A percentile compares a stretch with the other conserved stretches of the same genome.
phyloP scores from a whole-genome alignment of 1,284 basidiomycete species.

The Ustilago bromivora region DNA sequence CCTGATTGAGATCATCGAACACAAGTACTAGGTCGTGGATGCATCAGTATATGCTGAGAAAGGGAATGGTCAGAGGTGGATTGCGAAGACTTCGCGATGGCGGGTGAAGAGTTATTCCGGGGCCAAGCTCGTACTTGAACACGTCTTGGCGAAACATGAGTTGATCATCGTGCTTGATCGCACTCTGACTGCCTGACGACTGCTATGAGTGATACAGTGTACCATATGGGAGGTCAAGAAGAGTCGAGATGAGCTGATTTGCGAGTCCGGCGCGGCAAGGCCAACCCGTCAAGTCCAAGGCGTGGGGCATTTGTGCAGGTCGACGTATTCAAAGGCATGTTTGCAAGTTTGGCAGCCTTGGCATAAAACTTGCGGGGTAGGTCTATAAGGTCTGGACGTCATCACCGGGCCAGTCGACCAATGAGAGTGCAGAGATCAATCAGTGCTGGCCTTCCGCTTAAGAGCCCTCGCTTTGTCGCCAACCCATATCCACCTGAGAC shows the following conservation, averaged over 20 bases:
- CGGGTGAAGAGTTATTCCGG: conserved; percentile 15
- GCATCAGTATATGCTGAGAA: neutral
- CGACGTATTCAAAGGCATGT: neutral
- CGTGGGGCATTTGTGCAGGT: neutral
- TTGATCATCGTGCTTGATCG: neutral
- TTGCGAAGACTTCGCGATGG: conserved; percentile 1
- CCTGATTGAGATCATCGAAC: neutral
- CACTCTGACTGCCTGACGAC: neutral
- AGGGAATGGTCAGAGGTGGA: neutral
- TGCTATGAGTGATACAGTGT: neutral
- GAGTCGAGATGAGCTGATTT: conserved; percentile 11
- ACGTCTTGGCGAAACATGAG: conserved; percentile 7
- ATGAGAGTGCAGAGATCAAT: neutral
- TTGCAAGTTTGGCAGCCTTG: neutral
- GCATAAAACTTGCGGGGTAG: conserved; percentile 5
- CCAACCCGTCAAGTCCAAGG: neutral
- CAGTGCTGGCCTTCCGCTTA: neutral
- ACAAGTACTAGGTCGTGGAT: neutral
- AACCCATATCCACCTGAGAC: neutral
- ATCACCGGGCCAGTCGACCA: neutral
- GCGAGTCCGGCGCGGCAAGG: neutral
- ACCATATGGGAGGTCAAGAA: neutral
- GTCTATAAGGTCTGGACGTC: neutral
- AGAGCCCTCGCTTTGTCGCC: neutral
- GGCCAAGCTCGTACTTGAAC: conserved; percentile 3